phyloP scores from a whole-genome alignment of 331 rosid genomes.

The Acacia pycnantha region DNA sequence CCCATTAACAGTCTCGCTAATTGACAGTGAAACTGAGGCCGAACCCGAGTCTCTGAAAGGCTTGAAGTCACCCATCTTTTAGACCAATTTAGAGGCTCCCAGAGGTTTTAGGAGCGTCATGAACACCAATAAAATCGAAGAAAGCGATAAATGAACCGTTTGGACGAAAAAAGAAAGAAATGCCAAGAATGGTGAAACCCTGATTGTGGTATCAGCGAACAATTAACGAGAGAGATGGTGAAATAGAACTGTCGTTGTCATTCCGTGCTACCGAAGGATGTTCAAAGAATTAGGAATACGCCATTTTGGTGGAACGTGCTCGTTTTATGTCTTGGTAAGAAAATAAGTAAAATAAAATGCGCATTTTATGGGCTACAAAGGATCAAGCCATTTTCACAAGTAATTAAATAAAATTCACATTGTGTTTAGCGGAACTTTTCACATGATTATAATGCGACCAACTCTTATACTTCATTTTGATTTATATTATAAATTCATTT shows the following conservation, averaged over 20 bases:
- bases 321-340: no score
- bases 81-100: slow-evolving; percentile 19
- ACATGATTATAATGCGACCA: no score
- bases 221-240: neutral
- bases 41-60: slow-evolving; percentile 26
- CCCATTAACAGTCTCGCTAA: slow-evolving; percentile 54
- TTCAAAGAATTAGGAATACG: neutral
- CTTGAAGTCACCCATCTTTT: slow-evolving; percentile 36
- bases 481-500: no score
- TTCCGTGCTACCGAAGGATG: neutral
- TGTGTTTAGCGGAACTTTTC: no score
- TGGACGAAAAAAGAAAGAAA: no score
- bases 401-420: no score
- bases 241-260: neutral
- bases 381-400: no score
- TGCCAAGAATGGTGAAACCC: neutral
- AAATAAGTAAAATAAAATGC: no score
- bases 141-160: neutral
- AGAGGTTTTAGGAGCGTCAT: slow-evolving; percentile 24
- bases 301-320: no score
- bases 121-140: slow-evolving; percentile 3
- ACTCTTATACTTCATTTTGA: no score
- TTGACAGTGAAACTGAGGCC: slow-evolving; percentile 39
- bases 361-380: no score
- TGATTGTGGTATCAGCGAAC: neutral